Evolutionary conservation across 345 rosid species (phyloP), one percentile per base, ranked within the genome.

Genomic region (Eucalyptus fibrosa): DNA sequence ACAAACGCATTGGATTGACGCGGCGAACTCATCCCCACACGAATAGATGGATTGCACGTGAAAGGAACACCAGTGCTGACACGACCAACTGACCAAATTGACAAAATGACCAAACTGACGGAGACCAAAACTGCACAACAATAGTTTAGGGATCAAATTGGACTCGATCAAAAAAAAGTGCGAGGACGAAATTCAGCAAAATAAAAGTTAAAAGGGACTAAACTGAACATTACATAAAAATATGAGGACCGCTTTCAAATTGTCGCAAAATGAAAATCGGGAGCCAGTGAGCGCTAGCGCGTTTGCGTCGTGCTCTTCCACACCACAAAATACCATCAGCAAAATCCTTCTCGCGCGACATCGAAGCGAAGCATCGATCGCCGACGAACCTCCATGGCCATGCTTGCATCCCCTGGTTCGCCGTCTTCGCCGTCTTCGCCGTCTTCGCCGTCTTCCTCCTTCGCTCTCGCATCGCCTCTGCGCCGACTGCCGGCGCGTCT

Each of bases 381-480:
- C 47, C 21, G 83, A 6, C 83, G 30, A 77, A 40, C 47, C 83
- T 77, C 30, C 83, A 77, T 40, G 51, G 37, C 51, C 37, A 18
- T 47, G 87, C 55, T 45, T n/a, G 4, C 32, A 26, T 50, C 37
- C 87, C 55, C 3, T 2, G 53, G n/a, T 3, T n/a, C 86, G 28
- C 50, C 37, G 37, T 34, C 37, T 34, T n/a, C 45, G 45, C 45
- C 86, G 50, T 91, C 91, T 1, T n/a, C 86, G 28, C 50, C 85
- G 47, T 91, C 91, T 56, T 92, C 94, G 7, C 55, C 15, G 13
- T 85, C 82, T 72, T 94, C 94, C 86, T 56, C 55, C 87, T 4
- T 90, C 94, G 18, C 92, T 92, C 89, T 32, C 90, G 88, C 80
- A 83, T 32, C 89, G 77, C 90, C 51, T 91, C 11, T 51, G 15